phyloP scores from a whole-genome alignment of 768 basidiomycete species.

The Phlebiopsis gigantea region DNA sequence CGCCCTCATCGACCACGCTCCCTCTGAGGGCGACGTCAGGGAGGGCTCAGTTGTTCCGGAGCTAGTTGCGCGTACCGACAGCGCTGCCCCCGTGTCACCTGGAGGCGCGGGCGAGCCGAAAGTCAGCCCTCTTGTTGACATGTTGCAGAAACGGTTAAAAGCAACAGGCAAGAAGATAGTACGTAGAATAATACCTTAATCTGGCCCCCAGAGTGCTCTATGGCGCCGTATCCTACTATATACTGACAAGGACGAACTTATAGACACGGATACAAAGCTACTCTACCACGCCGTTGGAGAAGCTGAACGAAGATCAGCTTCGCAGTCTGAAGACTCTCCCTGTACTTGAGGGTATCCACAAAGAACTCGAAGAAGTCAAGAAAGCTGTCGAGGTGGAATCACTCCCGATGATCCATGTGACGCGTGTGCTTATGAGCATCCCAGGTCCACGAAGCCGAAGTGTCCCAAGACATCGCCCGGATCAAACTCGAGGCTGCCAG shows the following conservation, averaged over 20 bases:
- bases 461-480: constrained; percentile 46
- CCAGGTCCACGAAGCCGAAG: constrained; percentile 62
- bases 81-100: constrained; percentile 16
- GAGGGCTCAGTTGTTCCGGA: constrained; percentile 45
- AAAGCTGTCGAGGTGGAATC: constrained; percentile 71
- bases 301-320: constrained; percentile 87
- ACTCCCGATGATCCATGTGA: neutral
- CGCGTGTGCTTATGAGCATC: neutral
- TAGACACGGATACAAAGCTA: constrained; percentile 75
- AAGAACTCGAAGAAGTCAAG: constrained; percentile 80
- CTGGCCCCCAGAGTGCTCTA: no score
- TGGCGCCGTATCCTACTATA: no score
- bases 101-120: constrained; percentile 31
- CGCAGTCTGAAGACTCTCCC: constrained; percentile 68
- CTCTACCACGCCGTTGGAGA: constrained; percentile 57
- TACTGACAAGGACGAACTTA: no score
- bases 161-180: constrained; percentile 82
- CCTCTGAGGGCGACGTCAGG: constrained; percentile 40
- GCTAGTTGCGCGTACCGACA: constrained; percentile 32
- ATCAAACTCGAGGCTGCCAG: constrained; percentile 55
- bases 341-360: constrained; percentile 68
- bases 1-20: constrained; percentile 45
- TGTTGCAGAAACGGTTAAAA: constrained; percentile 75
- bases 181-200: no score
- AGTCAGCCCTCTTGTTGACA: constrained; percentile 67